These are phyloP conservation scores for Herpetomonas samuelpessoai DNA, from an alignment of 208 protist species.

Conservation along the genomic window DNA sequence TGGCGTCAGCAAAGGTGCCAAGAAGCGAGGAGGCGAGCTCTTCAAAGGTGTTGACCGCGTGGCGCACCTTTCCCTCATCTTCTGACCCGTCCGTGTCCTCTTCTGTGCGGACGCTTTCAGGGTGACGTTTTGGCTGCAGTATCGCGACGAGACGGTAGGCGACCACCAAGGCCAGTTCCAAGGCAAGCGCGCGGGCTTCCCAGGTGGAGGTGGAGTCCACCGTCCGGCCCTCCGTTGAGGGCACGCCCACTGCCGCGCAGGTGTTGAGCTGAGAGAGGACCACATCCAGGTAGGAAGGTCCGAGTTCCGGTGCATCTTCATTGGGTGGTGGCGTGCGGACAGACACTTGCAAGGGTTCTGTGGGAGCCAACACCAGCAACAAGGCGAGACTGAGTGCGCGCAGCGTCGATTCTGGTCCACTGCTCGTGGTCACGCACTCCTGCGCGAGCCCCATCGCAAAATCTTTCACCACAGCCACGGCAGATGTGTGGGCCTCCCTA, in stretches of 20 bases:
- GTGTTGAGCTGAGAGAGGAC: too few species aligned
- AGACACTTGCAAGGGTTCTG: background rate
- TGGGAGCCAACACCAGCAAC: background rate
- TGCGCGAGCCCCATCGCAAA: background rate
- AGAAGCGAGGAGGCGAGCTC: background rate
- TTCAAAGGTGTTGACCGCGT: too few species aligned
- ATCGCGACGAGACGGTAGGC: background rate
- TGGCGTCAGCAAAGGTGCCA: background rate
- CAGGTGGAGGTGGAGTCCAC: conserved; percentile 13
- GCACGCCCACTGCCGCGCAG: too few species aligned
- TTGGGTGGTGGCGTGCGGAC: too few species aligned
- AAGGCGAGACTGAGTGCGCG: conserved; percentile 8
- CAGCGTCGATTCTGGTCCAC: background rate
- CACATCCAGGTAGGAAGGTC: too few species aligned
- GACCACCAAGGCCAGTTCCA: conserved; percentile 16
- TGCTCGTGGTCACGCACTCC: background rate
- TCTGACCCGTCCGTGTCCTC: too few species aligned
- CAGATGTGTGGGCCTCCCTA: too few species aligned
- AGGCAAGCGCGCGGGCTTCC: conserved; percentile 22
- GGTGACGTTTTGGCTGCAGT: too few species aligned
- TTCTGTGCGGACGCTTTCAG: too few species aligned
- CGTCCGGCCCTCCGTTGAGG: background rate
- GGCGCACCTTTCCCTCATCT: too few species aligned
- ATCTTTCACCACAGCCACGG: too few species aligned
- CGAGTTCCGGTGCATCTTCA: too few species aligned